Evolutionary conservation across 2,329 filamentous ascomycete genomes (phyloP).

Genomic region (Cercospora canescens): DNA sequence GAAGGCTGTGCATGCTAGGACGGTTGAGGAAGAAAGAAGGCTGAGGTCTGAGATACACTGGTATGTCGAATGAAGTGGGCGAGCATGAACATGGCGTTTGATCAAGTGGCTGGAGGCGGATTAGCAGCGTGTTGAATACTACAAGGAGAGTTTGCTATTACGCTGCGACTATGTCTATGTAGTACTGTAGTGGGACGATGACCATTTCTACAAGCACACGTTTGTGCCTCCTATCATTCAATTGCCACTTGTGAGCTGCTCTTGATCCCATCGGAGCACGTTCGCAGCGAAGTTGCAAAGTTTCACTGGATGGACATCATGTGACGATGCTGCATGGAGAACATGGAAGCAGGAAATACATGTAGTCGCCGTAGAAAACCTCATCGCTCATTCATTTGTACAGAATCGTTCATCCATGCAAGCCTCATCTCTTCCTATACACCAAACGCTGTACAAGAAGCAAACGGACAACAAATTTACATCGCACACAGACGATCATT

Average conservation of each 20-base stretch:
- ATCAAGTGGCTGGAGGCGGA: not conserved
- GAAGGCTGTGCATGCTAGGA: constrained; percentile 84
- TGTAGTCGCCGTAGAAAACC: not conserved
- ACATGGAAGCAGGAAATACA: not conserved
- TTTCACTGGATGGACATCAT: no score
- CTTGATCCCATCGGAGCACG: not conserved
- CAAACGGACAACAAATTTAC: not conserved
- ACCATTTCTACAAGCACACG: not conserved
- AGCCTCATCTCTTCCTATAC: not conserved
- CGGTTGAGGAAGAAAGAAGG: not conserved
- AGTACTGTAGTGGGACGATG: not conserved
- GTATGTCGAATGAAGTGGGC: not conserved
- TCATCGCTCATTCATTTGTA: not conserved
- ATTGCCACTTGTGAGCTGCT: not conserved
- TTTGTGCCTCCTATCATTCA: not conserved
- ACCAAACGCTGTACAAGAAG: not conserved
- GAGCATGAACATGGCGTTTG: not conserved
- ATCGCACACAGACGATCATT: not conserved
- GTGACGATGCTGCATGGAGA: not conserved
- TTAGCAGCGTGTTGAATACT: not conserved
- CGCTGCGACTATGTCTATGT: not conserved
- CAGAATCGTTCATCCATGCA: not conserved
- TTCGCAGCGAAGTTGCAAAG: no score
- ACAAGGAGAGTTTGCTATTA: not conserved
- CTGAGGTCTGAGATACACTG: not conserved